Evolutionary conservation across 2,329 filamentous ascomycete species (phyloP), one percentile per base, ranked within the genome.

Genomic region (Allantophomopsis cytisporea): DNA sequence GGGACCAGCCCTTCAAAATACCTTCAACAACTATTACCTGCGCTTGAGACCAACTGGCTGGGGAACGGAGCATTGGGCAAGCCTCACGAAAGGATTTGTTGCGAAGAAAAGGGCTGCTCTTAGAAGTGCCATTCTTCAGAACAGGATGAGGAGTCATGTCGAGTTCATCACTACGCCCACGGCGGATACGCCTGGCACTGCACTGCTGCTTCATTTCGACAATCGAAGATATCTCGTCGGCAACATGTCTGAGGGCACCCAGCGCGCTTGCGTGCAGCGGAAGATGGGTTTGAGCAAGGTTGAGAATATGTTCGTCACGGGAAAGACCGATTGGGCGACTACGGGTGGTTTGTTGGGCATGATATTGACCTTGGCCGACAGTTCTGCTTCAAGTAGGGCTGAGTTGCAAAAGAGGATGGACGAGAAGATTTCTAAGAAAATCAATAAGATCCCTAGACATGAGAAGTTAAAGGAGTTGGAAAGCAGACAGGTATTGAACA

Each of bases 151-250:
- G 50, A 80, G 71, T 55, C 76, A 67, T 51, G 67, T 88, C 41
- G 80, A 93, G 57, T 63, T 96, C 50, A 59, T 89, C 45, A 82
- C 80, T 14, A 83, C 82, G 43, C 89, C 89, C 12, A 91, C 89
- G 48, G 81, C 80, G 43, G 91, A 98, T 60, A 94, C 87, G 15
- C 74, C 80, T 1, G 89, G 89, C 39, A 84, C 85, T 2, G 73
- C 75, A 37, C 58, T 96, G 23, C 56, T 86, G 31, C 66, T 98
- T 6, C 79, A 89, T 55, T 88, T 87, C 53, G 83, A 89, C 50
- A 73, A 77, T 51, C 80, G 81, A 50, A 73, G 84, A 41, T 98
- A 98, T 59, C 50, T 95, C 13, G 82, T 98, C 53, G 91, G 91
- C 15, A 80, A 82, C 51, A 58, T 89, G 13, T 65, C 77, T 8